phyloP scores from a whole-genome alignment of 2,329 filamentous ascomycete species.

The Trichothecium sympodiale region DNA sequence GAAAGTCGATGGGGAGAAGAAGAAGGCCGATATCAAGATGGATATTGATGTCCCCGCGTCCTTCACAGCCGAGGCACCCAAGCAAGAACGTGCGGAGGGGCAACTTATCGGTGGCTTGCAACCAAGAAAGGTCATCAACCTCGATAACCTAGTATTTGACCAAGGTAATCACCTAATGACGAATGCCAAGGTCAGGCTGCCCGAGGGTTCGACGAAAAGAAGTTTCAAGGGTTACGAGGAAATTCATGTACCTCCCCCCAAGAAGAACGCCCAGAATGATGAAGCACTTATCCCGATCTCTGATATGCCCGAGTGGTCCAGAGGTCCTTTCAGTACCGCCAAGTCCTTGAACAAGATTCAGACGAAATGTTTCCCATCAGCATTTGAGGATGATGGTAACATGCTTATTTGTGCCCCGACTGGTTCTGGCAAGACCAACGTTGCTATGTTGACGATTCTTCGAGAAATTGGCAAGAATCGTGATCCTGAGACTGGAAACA shows the following conservation, averaged over 20 bases:
- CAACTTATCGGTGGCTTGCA: slow-evolving; percentile 72
- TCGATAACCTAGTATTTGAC: slow-evolving; percentile 94
- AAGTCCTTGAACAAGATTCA: slow-evolving; percentile 92
- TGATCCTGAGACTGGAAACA: slow-evolving; percentile 79
- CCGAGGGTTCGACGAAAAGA: slow-evolving; percentile 87
- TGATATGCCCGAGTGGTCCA: slow-evolving; percentile 88
- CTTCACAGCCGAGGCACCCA: slow-evolving; percentile 36
- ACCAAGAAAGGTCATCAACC: slow-evolving; percentile 77
- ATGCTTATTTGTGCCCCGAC: slow-evolving; percentile 97
- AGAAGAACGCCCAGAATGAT: slow-evolving; percentile 69
- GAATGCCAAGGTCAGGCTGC: slow-evolving; percentile 89
- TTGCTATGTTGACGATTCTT: slow-evolving; percentile 93
- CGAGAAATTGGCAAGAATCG: slow-evolving; percentile 95
- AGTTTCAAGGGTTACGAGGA: slow-evolving; percentile 98
- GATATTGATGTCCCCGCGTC: slow-evolving; percentile 68
- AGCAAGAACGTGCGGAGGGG: slow-evolving; percentile 50
- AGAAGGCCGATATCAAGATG: slow-evolving; percentile 86
- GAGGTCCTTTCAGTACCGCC: slow-evolving; percentile 71
- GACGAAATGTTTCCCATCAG: slow-evolving; percentile 81
- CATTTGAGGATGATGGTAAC: slow-evolving; percentile 90
- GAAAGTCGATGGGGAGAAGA: slow-evolving; percentile 51
- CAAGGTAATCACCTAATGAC: slow-evolving; percentile 99
- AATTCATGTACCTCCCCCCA: slow-evolving; percentile 90
- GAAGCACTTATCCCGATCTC: slow-evolving; percentile 76
- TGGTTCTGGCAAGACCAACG: slow-evolving; percentile 96